Base-by-base conservation (phyloP, 2,329 filamentous ascomycete species). In the Leptographium flavum region DNA sequence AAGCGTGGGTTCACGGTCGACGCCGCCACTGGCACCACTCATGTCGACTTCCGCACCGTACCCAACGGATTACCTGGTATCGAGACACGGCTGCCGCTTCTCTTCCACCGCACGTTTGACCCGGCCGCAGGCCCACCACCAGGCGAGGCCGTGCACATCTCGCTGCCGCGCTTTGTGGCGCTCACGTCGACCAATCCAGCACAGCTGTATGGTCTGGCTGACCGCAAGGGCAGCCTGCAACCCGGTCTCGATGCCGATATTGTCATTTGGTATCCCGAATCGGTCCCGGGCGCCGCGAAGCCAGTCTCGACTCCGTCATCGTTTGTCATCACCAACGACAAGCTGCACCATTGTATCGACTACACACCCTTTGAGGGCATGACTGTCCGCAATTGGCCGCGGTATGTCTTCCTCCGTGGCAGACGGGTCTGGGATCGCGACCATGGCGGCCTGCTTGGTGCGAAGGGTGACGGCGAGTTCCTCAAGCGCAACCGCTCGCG, bases 281-380 rank as follows among this genome's bases (percentile, higher is more conserved):
- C 22, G 3, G 9, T 13, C 4, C 17, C 30, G 17, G 19, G 39
- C n/a, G 11, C 28, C 5, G 15, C 10, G 8, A 13, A 9, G 15
- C 1, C 23, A 23, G 4, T 15, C 13, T 13, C 8, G 13, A 13
- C 23, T 14, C 6, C 17, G 33, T 21, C 35, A 5, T 21, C 37
- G 6, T 17, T 45, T 7, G 23, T 39, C n/a, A 47, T 51, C 19
- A 33, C 25, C 32, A 76, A 78, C 50, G 59, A 61, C 3, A 67
- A 68, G 57, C 56, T 80, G 49, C 75, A 80, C 56, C 76, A 80
- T 53, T 65, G 73, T 48, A 69, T 76, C 3, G 75, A 81, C 53
- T 78, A 79, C 53, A 78, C 75, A 6, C 75, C 76, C 0, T 80
- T 73, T 51, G 74, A 79, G 54, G 74, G 74, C 0, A 64, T 64